phyloP scores from a whole-genome alignment of 805 yeast species.

The Candida boleticola region DNA sequence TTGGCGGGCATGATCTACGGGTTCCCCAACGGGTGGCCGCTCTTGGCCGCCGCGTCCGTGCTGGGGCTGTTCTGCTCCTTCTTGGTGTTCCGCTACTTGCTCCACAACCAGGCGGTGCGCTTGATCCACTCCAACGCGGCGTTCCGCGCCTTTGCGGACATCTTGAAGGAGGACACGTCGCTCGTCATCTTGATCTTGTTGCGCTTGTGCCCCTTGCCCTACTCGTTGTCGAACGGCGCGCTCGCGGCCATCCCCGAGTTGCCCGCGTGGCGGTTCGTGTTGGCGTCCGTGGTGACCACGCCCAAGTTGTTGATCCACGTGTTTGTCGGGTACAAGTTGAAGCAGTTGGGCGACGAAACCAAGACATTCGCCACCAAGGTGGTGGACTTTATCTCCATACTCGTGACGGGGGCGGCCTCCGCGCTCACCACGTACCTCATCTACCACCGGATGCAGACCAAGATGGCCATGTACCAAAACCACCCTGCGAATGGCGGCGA shows the following conservation, averaged over 20 bases:
- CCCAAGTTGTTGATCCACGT: conserved; percentile 79
- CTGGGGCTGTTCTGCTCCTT: conserved; percentile 78
- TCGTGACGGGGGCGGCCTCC: conserved; percentile 55
- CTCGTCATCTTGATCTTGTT: conserved; percentile 67
- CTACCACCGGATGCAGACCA: conserved; percentile 51
- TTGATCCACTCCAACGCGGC: conserved; percentile 60
- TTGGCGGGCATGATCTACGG: conserved; percentile 84
- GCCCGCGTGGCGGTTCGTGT: conserved; percentile 54
- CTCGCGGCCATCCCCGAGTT: conserved; percentile 84
- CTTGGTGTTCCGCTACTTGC: conserved; percentile 56
- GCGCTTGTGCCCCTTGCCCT: conserved; percentile 89
- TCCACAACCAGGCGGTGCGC: conserved; percentile 56
- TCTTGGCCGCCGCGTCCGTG: conserved; percentile 66
- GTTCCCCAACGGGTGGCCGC: conserved; percentile 72
- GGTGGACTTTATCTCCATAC: conserved; percentile 62
- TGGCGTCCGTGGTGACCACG: conserved; percentile 73
- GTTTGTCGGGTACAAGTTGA: conserved; percentile 75
- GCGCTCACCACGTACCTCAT: conserved; percentile 63
- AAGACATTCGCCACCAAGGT: conserved; percentile 50
- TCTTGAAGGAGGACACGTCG: conserved; percentile 64
- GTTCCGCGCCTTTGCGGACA: conserved; percentile 71
- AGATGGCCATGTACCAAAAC: conserved; percentile 25
- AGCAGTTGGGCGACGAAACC: conserved; percentile 58
- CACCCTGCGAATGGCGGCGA: conserved; percentile 10
- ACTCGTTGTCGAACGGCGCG: conserved; percentile 89